Conservation (phyloP, 2,329 filamentous ascomycete genomes). For the Phialophora macrospora region DNA sequence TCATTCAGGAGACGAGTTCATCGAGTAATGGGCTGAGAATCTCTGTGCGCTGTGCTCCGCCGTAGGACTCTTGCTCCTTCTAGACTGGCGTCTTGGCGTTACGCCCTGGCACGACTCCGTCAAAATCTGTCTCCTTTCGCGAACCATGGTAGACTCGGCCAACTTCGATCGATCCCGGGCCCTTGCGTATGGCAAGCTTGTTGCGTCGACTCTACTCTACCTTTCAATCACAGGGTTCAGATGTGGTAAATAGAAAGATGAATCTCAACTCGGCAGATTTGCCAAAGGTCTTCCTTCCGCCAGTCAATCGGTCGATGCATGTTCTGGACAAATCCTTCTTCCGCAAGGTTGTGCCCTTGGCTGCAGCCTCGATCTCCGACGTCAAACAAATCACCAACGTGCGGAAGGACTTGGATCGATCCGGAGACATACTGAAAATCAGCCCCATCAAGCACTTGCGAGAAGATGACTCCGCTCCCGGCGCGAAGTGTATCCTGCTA, state of each 20-base stretch:
- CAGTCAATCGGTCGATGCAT: conserved; percentile 77
- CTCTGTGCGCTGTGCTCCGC: neutral
- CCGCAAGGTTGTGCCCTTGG: conserved; percentile 72
- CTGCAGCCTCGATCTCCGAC: conserved; percentile 78
- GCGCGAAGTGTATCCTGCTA: conserved; percentile 48
- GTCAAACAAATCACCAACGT: conserved; percentile 74
- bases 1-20: neutral
- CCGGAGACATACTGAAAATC: conserved; percentile 67
- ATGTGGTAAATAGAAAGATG: conserved; percentile 22
- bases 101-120: neutral
- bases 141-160: neutral
- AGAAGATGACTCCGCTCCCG: conserved; percentile 45
- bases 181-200: conserved; percentile 26
- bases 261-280: conserved; percentile 38
- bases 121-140: neutral
- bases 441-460: conserved; percentile 69
- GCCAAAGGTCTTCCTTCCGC: conserved; percentile 71
- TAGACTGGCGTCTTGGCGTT: neutral
- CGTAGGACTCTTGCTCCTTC: neutral
- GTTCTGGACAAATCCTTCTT: conserved; percentile 85
- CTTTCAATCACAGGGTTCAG: neutral
- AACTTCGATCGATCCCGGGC: neutral
- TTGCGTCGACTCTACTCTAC: conserved; percentile 25
- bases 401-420: conserved; percentile 68
- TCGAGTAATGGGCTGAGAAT: neutral